These are phyloP conservation scores for Aspergillus uvarum DNA, from an alignment of 2,329 filamentous ascomycete species.

Conservation along the genomic window DNA sequence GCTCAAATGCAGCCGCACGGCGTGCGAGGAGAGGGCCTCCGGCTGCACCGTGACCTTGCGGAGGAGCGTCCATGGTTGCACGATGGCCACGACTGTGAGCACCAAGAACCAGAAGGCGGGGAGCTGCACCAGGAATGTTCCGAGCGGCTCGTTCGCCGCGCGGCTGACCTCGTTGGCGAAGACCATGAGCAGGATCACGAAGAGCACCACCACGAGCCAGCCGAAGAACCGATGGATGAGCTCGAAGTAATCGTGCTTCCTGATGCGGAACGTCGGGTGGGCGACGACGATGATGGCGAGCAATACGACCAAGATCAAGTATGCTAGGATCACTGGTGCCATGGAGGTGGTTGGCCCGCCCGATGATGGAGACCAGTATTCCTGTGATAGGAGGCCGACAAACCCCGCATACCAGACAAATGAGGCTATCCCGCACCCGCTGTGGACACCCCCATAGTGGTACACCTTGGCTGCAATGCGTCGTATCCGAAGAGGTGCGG, in stretches of 20 bases:
- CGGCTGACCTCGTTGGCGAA: constrained; percentile 48
- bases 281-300: constrained; percentile 62
- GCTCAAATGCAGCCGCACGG: constrained; percentile 67
- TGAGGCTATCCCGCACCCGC: constrained; percentile 51
- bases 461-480: constrained; percentile 52
- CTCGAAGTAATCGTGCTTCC: constrained; percentile 69
- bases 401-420: constrained; percentile 49
- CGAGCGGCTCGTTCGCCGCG: constrained; percentile 36
- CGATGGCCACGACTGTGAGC: constrained; percentile 62
- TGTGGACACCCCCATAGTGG: constrained; percentile 57
- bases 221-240: constrained; percentile 69
- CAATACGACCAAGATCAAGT: constrained; percentile 59
- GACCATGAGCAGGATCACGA: constrained; percentile 64
- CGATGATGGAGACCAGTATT: constrained; percentile 30
- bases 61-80: constrained; percentile 72
- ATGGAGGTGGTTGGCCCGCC: constrained; percentile 24
- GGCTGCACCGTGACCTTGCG: constrained; percentile 65
- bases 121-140: constrained; percentile 44
- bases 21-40: constrained; percentile 69
- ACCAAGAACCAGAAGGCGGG: constrained; percentile 68
- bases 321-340: constrained; percentile 55
- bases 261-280: constrained; percentile 62
- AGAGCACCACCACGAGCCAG: constrained; percentile 65
- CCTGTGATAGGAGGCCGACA: constrained; percentile 35
- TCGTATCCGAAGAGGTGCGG: constrained; percentile 48